Conservation (phyloP, 108 stramenopile species). For the Parmales sp. region DNA sequence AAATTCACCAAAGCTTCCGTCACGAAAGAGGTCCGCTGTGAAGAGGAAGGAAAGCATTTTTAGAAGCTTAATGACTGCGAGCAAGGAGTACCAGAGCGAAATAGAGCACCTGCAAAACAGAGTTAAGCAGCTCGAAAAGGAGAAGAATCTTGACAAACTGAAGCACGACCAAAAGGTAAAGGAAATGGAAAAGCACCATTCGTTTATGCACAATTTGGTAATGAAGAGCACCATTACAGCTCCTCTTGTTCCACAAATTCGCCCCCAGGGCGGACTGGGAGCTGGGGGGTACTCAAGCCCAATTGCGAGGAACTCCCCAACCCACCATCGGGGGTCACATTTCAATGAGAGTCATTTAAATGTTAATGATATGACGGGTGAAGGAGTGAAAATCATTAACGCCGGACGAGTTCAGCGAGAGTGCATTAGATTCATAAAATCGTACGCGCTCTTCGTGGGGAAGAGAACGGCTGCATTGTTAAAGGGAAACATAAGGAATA, state of each 20-base stretch:
- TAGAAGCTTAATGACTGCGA: not conserved
- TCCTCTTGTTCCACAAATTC: not conserved
- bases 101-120: not conserved
- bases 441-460: not conserved
- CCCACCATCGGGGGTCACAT: too few relatives aligned
- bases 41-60: not conserved
- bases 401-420: not conserved
- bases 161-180: not conserved
- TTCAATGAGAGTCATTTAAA: too few relatives aligned
- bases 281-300: too few relatives aligned
- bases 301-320: too few relatives aligned
- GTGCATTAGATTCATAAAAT: not conserved
- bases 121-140: not conserved
- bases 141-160: not conserved
- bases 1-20: too few relatives aligned
- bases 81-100: not conserved
- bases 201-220: not conserved
- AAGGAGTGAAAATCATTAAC: not conserved
- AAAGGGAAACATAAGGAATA: not conserved
- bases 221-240: not conserved
- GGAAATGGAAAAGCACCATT: not conserved
- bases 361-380: not conserved
- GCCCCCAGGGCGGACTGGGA: not conserved
- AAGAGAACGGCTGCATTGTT: not conserved
- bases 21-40: not conserved